Conservation (phyloP, 2,329 filamentous ascomycete genomes). For the Colletotrichum lupini region DNA sequence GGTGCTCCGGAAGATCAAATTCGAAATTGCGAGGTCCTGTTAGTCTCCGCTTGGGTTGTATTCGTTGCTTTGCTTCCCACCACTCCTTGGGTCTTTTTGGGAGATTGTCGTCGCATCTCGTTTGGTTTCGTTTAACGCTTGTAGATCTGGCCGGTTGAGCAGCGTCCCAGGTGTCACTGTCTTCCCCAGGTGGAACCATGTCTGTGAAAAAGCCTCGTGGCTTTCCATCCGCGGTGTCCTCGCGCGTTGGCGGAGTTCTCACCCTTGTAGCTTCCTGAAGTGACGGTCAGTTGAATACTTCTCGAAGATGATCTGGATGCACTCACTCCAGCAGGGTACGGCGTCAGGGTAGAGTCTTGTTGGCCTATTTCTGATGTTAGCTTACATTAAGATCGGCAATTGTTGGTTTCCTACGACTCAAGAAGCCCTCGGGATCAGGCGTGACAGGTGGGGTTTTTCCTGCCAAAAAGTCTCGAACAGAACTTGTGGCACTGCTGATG, state of each 20-base stretch:
- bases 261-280: constrained; percentile 60
- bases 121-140: constrained; percentile 11
- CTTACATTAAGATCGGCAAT: background rate
- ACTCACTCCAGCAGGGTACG: constrained; percentile 50
- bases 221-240: constrained; percentile 49
- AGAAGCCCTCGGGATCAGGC: constrained; percentile 36
- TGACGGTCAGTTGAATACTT: constrained; percentile 22
- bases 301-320: background rate
- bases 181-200: constrained; percentile 44
- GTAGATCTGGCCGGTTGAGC: background rate
- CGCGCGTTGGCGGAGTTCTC: constrained; percentile 57
- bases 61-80: constrained; percentile 47
- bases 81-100: constrained; percentile 45
- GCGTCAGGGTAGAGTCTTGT: constrained; percentile 33
- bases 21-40: constrained; percentile 47
- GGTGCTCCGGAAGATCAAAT: constrained; percentile 63
- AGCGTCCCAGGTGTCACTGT: constrained; percentile 30
- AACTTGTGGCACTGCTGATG: constrained; percentile 52
- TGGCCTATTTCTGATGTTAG: constrained; percentile 29
- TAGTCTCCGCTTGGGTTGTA: constrained; percentile 34
- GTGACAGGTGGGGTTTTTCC: constrained; percentile 48
- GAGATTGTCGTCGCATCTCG: constrained; percentile 39
- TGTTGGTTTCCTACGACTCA: background rate
- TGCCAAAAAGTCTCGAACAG: constrained; percentile 52
- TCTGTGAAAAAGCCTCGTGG: constrained; percentile 57